Evolutionary conservation across 306 rosid genomes (phyloP).

Genomic region (Lathyrus tuberosus): DNA sequence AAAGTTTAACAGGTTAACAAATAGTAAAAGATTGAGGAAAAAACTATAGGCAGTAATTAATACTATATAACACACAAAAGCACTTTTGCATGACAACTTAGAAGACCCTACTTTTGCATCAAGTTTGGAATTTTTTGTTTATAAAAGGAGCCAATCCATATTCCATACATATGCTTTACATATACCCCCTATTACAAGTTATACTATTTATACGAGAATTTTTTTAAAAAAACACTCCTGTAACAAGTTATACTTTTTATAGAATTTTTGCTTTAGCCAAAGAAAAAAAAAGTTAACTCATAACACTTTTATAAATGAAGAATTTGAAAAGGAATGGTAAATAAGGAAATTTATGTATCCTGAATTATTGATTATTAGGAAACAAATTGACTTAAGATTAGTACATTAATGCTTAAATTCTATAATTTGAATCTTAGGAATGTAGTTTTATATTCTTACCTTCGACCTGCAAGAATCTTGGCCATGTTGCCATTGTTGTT

Average conservation of each 20-base stretch:
- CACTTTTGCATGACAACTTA: no score
- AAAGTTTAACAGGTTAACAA: no score
- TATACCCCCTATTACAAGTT: slow-evolving; percentile 27
- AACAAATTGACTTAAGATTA: no score
- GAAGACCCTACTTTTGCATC: no score
- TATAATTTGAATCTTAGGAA: slow-evolving; percentile 1
- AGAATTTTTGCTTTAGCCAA: slow-evolving; percentile 7
- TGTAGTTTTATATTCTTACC: slow-evolving; percentile 52
- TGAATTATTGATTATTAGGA: slow-evolving; percentile 2
- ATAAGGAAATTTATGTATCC: neutral
- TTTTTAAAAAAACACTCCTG: slow-evolving; percentile 17
- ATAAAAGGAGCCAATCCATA: slow-evolving; percentile 6
- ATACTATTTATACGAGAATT: neutral
- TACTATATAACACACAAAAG: no score
- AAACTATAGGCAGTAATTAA: no score
- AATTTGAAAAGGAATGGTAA: slow-evolving; percentile 2
- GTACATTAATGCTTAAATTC: slow-evolving; percentile 9
- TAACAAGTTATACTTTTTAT: slow-evolving; percentile 32
- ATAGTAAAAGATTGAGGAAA: no score
- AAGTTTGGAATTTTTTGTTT: no score
- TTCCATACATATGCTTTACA: slow-evolving; percentile 15
- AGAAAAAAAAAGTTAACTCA: slow-evolving; percentile 5
- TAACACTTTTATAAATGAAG: slow-evolving; percentile 1
- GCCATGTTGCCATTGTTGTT: slow-evolving; percentile 99
- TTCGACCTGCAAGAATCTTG: slow-evolving; percentile 93